Evolutionary conservation across 139 green algal species (phyloP), one percentile per base, ranked within the genome.

Genomic region (Tetradesmus lagerheimii): DNA sequence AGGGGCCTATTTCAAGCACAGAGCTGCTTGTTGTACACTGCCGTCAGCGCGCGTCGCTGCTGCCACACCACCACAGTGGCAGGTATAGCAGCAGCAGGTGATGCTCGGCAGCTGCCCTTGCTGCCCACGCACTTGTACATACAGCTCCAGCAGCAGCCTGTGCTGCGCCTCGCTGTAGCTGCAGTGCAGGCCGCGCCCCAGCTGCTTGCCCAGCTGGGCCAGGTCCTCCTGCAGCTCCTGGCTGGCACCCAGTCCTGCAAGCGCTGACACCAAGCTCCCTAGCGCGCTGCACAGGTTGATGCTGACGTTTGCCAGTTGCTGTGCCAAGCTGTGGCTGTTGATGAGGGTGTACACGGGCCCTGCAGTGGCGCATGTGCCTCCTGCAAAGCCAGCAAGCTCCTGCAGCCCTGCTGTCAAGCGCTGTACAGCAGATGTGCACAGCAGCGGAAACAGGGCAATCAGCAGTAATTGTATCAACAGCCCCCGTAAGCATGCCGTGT

Each of bases 141-240:
- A n/a, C 23, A 88, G 57, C 20, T 80, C 38, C 34, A 57, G 31
- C 62, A 88, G 62, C 37, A 45, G n/a, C 27, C 29, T 27, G 35
- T 80, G 27, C 25, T 57, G 37, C 31, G n/a, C 12, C 12, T 80
- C 64, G 27, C 29, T 37, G 83, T 64, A 88, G 37, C 3, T 80
- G 35, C 37, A 88, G 5, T 20, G 20, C 11, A 29, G 31, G 35
- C 41, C 27, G 9, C 83, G 35, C 25, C 23, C 23, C 57, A 88
- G 83, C 83, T 88, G 83, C 62, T 57, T 71, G 8, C 80, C 35
- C 34, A 88, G 45, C 83, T 80, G 83, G 15, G 29, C 64, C 15
- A 80, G n/a, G 82, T 88, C 83, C 18, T 88, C 83, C 35, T 88
- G 62, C 27, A 88, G 34, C 23, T 88, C 57, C 18, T 45, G 37